Conservation (phyloP, 805 yeast species). For the Aciculoconidium aculeatum region DNA sequence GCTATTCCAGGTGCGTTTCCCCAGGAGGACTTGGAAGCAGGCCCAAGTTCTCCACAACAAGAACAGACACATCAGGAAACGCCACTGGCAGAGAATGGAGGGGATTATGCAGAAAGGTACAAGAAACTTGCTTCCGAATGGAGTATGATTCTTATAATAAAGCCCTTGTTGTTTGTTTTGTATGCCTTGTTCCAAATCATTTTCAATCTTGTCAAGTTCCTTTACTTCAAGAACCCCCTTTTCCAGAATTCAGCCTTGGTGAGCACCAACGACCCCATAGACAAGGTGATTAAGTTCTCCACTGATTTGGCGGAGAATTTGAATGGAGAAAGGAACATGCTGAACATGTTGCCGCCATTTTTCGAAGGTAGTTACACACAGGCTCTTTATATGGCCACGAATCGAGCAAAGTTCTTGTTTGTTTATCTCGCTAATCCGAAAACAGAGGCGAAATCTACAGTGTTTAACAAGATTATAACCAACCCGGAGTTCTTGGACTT, state of each 20-base stretch:
- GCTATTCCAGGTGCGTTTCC: slow-evolving; percentile 21
- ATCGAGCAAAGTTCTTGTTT: slow-evolving; percentile 64
- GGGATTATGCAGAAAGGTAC: too few species aligned
- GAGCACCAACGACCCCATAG: slow-evolving; percentile 44
- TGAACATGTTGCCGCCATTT: slow-evolving; percentile 36
- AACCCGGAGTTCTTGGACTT: slow-evolving; percentile 42
- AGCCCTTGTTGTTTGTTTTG: too few species aligned
- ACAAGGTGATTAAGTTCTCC: slow-evolving; percentile 47
- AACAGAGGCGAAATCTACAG: slow-evolving; percentile 54
- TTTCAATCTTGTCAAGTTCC: slow-evolving; percentile 16
- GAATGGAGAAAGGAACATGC: slow-evolving; percentile 2
- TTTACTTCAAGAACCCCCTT: slow-evolving; percentile 20
- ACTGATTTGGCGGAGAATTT: slow-evolving; percentile 45
- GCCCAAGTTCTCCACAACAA: too few species aligned
- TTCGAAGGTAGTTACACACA: slow-evolving; percentile 75
- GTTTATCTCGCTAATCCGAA: slow-evolving; percentile 69
- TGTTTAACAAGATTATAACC: slow-evolving; percentile 51
- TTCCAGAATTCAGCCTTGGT: slow-evolving; percentile 1
- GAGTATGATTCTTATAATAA: too few species aligned
- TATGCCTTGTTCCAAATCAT: slow-evolving; percentile 20
- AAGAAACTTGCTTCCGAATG: too few species aligned
- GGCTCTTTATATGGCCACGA: slow-evolving; percentile 65
- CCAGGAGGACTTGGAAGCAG: slow-evolving; percentile 10
- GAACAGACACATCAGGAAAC: too few species aligned
- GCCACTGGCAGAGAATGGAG: too few species aligned